Conservation (phyloP, 495 filamentous ascomycete species). For the Daldinia loculata region DNA sequence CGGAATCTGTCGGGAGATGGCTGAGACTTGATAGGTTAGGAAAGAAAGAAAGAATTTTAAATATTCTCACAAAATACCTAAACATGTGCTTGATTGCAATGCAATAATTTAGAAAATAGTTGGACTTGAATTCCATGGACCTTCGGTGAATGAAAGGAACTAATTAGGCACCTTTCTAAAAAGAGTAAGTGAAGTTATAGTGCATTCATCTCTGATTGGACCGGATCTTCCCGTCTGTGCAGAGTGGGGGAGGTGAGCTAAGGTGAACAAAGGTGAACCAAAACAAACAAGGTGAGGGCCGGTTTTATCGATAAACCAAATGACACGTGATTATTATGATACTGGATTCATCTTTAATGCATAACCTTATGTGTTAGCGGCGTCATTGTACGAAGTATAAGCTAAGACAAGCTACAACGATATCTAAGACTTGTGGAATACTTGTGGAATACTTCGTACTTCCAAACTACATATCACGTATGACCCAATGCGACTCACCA, state of each 20-base stretch:
- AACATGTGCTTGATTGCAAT: background rate
- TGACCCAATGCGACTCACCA: constrained; percentile 24
- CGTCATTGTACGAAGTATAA: background rate
- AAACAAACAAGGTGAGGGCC: constrained; percentile 6
- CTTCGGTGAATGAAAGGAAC: background rate
- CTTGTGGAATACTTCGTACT: constrained; percentile 1
- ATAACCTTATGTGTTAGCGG: constrained; percentile 1
- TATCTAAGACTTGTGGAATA: background rate
- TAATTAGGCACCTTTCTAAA: constrained; percentile 9
- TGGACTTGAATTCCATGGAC: background rate
- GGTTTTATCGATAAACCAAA: constrained; percentile 20
- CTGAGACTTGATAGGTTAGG: constrained; percentile 4
- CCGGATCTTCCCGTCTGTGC: constrained; percentile 22
- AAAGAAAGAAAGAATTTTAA: background rate
- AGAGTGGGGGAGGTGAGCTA: constrained; percentile 15
- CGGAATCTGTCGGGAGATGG: background rate
- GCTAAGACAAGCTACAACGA: background rate
- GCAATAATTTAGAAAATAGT: background rate
- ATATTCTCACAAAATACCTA: background rate
- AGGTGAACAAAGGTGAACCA: background rate
- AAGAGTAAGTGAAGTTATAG: constrained; percentile 18
- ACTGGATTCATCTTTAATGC: constrained; percentile 1
- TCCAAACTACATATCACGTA: background rate
- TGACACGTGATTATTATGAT: constrained; percentile 12
- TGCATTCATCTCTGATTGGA: constrained; percentile 12